Percentiles rank a stretch among this genome's conserved stretches.
Conservation (phyloP, 2,329 filamentous ascomycete species). For the Juglanconis juglandina region DNA sequence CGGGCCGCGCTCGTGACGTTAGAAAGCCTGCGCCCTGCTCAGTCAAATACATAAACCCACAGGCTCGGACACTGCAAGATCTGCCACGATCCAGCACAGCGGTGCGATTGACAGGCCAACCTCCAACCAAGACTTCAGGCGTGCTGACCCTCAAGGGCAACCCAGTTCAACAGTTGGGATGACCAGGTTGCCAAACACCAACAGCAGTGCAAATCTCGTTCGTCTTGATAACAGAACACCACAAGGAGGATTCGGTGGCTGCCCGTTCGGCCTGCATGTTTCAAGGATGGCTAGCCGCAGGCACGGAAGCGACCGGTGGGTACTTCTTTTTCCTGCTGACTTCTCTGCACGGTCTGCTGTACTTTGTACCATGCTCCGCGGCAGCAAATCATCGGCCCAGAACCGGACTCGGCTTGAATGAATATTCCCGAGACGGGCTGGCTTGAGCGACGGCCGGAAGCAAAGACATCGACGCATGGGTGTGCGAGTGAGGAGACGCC, state of each 20-base stretch:
- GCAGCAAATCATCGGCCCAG: slow-evolving; percentile 2
- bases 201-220: too few relatives aligned
- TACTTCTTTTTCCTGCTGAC: neutral
- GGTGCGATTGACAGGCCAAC: neutral
- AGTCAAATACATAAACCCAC: neutral
- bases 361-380: neutral
- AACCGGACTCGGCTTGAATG: neutral
- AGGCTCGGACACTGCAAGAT: neutral
- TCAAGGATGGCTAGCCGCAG: slow-evolving; percentile 4
- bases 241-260: slow-evolving; percentile 13
- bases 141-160: neutral
- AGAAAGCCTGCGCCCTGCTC: neutral
- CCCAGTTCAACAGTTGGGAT: neutral
- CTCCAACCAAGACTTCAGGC: neutral
- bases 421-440: slow-evolving; percentile 11
- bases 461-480: neutral
- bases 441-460: neutral
- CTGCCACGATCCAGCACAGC: neutral
- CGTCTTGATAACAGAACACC: neutral
- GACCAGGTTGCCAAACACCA: neutral
- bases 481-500: neutral
- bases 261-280: slow-evolving; percentile 7
- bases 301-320: slow-evolving; percentile 13
- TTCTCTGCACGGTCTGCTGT: neutral
- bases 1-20: neutral